Evolutionary conservation across 768 basidiomycete genomes (phyloP).

Genomic region (Leucosporidium scottii): DNA sequence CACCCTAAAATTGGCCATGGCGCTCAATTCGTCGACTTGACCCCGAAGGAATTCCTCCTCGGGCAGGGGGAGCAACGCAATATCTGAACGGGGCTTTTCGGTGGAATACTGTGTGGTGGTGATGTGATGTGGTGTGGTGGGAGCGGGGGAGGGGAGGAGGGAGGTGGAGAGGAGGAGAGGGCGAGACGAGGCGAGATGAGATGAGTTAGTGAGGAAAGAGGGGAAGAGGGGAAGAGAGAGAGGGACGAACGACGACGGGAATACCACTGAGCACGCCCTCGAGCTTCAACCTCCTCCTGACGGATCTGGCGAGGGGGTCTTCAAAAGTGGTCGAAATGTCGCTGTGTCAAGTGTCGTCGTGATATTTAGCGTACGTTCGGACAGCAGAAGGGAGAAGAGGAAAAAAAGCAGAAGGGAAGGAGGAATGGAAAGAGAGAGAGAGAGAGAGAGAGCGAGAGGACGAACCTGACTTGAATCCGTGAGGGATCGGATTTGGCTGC

Average conservation of each 20-base stretch:
- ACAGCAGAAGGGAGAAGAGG: background rate
- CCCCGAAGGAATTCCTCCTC: conserved; percentile 91
- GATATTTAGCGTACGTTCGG: no score
- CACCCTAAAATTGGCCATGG: conserved; percentile 87
- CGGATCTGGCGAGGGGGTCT: conserved; percentile 87
- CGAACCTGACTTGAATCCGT: conserved; percentile 69
- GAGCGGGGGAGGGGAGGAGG: no score
- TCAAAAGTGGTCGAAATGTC: conserved; percentile 89
- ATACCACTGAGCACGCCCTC: conserved; percentile 44
- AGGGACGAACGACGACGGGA: conserved; percentile 42
- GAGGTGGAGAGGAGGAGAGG: no score
- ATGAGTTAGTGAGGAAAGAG: no score
- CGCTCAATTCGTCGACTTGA: conserved; percentile 75
- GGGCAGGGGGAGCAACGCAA: conserved; percentile 78
- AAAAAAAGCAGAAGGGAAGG: background rate
- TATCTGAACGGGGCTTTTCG: conserved; percentile 60
- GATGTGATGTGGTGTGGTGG: conserved; percentile 45
- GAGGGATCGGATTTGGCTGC: conserved; percentile 92
- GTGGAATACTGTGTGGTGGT: conserved; percentile 70
- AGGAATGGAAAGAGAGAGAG: background rate
- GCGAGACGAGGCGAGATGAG: no score
- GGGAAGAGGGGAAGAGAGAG: no score
- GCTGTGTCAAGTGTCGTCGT: conserved; percentile 41
- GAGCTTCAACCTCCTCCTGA: conserved; percentile 56
- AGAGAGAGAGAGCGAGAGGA: background rate